Evolutionary conservation across 148 eudicot species (phyloP).

Genomic region (Fagopyrum homotropicum): DNA sequence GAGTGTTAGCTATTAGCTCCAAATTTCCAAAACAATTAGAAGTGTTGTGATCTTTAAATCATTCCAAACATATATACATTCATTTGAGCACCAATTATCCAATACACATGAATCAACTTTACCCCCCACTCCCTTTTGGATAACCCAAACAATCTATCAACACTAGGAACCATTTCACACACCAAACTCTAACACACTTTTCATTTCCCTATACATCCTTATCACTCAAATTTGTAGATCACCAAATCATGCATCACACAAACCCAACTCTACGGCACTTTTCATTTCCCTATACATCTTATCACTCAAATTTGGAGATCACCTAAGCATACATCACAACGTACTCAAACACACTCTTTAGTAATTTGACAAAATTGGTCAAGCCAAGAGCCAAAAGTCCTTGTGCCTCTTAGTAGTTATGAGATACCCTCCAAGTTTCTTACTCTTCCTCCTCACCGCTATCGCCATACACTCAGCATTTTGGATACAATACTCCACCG

Average conservation of each 20-base stretch:
- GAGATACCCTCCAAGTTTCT: conserved; percentile 66
- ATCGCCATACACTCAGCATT: conserved; percentile 76
- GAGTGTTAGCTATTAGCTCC: no score
- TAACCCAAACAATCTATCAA: background rate
- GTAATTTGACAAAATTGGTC: background rate
- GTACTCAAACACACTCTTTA: background rate
- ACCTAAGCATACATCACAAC: background rate
- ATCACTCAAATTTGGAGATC: background rate
- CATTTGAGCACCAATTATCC: background rate
- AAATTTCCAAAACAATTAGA: background rate
- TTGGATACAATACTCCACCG: conserved; percentile 76
- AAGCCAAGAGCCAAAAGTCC: conserved; percentile 90
- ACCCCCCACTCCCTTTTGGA: background rate
- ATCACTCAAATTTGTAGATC: background rate
- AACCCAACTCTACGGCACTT: background rate
- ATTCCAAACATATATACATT: background rate
- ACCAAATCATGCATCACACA: background rate
- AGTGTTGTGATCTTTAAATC: background rate
- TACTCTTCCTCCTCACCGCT: conserved; percentile 72
- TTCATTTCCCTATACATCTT: background rate
- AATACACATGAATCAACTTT: background rate
- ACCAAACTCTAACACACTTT: background rate
- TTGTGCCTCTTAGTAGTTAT: conserved; percentile 88
- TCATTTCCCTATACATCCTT: background rate
- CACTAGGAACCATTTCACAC: background rate